Evolutionary conservation across 495 filamentous ascomycete genomes (phyloP), one percentile per base, ranked within the genome.

Genomic region (Talaromyces wortmannii): DNA sequence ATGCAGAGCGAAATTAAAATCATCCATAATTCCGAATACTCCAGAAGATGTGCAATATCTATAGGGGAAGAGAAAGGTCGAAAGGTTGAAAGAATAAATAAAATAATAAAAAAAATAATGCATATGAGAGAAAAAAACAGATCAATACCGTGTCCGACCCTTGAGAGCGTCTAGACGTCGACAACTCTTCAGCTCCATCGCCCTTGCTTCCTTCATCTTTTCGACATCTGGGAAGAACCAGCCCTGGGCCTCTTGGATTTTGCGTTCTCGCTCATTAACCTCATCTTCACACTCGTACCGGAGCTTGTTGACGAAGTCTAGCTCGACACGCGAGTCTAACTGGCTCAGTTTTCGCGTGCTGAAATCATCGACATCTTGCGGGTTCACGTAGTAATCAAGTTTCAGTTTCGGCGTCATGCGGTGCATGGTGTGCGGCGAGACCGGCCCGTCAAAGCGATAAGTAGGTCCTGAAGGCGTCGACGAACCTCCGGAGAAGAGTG

Each of bases 371-470:
- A 96, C 78, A 12, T 96, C 92, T 3, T 66, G 58, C 1, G 91
- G 92, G 65, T 92, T 87, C 48, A 97, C 76, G 61, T 77, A 98
- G 74, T 96, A 97, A 47, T 88, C 83, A 49, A 94, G 75, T 48
- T 85, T 83, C 47, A 90, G 73, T 31, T 79, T 76, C 0, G 79
- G 78, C 30, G 88, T 92, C n/a, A 76, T 84, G 29, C 88, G 85
- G 53, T 83, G 80, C 59, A 83, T 65, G 15, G 89, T 95, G 64
- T 89, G 79, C 6, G 90, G 89, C 5, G 84, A 77, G 11, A 75
- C 61, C 0, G 87, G 75, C 11, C 72, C 67, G 63, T 92, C 85
- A 61, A 91, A 91, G 52, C 82, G 80, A 67, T 90, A 84, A 7
- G 75, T 70, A 5, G 92, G 91, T 6, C 83, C 82, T 3, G 78